phyloP scores from a whole-genome alignment of 352 stramenopile species.

The Globisporangium splendens region DNA sequence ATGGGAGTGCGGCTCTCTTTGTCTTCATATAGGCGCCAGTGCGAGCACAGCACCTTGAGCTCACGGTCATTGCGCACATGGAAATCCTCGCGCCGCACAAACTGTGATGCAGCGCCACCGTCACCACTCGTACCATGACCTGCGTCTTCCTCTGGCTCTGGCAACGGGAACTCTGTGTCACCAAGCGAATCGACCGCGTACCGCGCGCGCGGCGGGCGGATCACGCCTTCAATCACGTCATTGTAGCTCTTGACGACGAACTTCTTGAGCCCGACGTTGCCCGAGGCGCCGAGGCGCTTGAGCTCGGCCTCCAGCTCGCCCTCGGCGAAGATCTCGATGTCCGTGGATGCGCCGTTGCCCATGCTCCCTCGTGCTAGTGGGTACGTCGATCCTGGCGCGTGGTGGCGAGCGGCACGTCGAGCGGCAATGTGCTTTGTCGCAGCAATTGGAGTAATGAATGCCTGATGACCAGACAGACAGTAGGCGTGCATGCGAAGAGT shows the following conservation, averaged over 20 bases:
- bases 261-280: conserved; percentile 72
- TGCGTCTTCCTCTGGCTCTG: conserved; percentile 12
- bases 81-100: conserved; percentile 49
- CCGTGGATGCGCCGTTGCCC: conserved; percentile 66
- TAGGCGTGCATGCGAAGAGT: too few relatives aligned
- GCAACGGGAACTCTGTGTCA: conserved; percentile 37
- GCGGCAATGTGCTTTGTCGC: too few relatives aligned
- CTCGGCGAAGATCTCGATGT: conserved; percentile 82
- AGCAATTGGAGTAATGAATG: too few relatives aligned
- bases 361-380: conserved; percentile 32
- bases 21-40: conserved; percentile 61
- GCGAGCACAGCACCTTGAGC: conserved; percentile 61
- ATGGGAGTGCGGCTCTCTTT: conserved; percentile 15
- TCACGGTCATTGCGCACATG: conserved; percentile 68
- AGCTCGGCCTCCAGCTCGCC: conserved; percentile 77
- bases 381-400: too few relatives aligned
- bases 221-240: conserved; percentile 70
- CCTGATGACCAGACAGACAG: too few relatives aligned
- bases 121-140: conserved; percentile 2
- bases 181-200: conserved; percentile 59
- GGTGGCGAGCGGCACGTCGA: too few relatives aligned
- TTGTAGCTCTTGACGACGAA: conserved; percentile 71
- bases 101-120: background rate
- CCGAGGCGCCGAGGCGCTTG: conserved; percentile 49
- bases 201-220: conserved; percentile 57